Conservation (phyloP, 116 monocot species). For the Trichopus zeylanicus region DNA sequence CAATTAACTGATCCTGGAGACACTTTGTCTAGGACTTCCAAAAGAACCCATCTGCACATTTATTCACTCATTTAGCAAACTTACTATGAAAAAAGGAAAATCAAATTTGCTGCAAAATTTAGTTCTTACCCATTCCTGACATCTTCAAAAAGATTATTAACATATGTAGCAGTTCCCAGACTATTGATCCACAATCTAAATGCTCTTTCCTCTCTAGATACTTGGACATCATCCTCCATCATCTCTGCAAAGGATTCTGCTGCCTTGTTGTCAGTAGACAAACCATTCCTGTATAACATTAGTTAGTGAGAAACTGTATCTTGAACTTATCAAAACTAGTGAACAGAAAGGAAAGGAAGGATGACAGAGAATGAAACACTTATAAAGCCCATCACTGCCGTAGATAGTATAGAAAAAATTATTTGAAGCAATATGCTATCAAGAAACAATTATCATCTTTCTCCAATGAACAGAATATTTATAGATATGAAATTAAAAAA, state of each 20-base stretch:
- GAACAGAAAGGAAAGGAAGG: too few relatives aligned
- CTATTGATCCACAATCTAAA: conserved; percentile 96
- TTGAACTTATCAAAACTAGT: not conserved
- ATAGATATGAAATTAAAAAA: too few relatives aligned
- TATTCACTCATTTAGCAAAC: conserved; percentile 21
- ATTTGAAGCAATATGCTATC: too few relatives aligned
- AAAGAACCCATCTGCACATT: conserved; percentile 13
- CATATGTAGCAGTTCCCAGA: conserved; percentile 68
- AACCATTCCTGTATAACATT: conserved; percentile 63
- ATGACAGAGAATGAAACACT: too few relatives aligned
- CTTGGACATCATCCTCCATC: conserved; percentile 52
- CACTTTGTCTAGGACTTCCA: conserved; percentile 60
- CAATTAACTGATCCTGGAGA: conserved; percentile 50
- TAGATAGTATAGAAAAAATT: too few relatives aligned
- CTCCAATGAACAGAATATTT: too few relatives aligned
- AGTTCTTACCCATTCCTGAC: conserved; percentile 73
- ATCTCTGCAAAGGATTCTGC: conserved; percentile 45
- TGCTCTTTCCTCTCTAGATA: conserved; percentile 83
- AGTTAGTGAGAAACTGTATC: not conserved
- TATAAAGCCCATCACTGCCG: conserved; percentile 82
- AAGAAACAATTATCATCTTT: too few relatives aligned
- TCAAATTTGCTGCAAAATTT: not conserved
- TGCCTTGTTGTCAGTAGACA: conserved; percentile 64
- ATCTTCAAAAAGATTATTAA: conserved; percentile 94
- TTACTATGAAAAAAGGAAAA: not conserved